Conservation (phyloP, 495 filamentous ascomycete species). For the Penicillium macrosclerotiorum region DNA sequence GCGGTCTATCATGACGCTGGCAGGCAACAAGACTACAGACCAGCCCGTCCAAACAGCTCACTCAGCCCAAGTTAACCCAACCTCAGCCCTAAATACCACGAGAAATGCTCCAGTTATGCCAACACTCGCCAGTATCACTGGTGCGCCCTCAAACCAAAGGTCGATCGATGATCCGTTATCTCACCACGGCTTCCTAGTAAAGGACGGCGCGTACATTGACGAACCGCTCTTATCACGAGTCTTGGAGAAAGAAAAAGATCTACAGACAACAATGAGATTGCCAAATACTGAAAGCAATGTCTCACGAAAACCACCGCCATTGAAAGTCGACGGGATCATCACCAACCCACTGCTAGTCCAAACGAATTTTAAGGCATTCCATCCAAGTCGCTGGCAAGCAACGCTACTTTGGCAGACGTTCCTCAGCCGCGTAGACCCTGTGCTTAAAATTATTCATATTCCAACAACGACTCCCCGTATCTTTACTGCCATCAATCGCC, state of each 20-base stretch:
- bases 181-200: conserved; percentile 20
- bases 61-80: background rate
- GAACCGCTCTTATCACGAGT: conserved; percentile 29
- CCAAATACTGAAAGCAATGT: conserved; percentile 7
- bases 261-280: conserved; percentile 26
- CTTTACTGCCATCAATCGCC: conserved; percentile 35
- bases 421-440: conserved; percentile 34
- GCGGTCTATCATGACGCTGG: conserved; percentile 22
- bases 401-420: conserved; percentile 33
- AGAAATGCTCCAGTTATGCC: too few species aligned
- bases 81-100: too few species aligned
- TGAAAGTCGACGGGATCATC: conserved; percentile 21
- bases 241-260: conserved; percentile 25
- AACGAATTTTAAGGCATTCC: conserved; percentile 16
- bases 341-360: conserved; percentile 16
- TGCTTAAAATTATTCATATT: conserved; percentile 45
- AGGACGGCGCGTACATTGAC: conserved; percentile 30
- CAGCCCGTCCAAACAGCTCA: too few species aligned
- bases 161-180: background rate
- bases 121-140: background rate
- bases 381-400: conserved; percentile 26
- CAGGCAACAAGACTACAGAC: conserved; percentile 2
- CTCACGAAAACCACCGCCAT: conserved; percentile 5
- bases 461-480: conserved; percentile 34
- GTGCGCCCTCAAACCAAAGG: too few species aligned